Evolutionary conservation across 1,139 yeast genomes (phyloP), one percentile per base, ranked within the genome.

Genomic region (Candida labiduridarum): DNA sequence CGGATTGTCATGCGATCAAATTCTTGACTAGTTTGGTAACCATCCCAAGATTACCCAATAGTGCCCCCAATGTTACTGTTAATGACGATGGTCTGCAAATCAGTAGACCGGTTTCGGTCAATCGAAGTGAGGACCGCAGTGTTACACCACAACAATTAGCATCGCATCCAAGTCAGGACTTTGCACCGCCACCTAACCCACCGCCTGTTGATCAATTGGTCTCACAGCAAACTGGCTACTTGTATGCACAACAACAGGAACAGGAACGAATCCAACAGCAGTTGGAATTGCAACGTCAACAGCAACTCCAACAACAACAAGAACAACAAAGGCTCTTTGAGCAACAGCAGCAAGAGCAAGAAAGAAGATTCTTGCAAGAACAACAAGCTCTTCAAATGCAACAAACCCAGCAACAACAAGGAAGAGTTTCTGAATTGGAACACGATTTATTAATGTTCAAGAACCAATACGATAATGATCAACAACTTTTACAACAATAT

Each of bases 401-500:
- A 65, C 76, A 84, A 55, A 90, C 89, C 51, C 81, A 82, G 49
- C 95, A 87, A 56, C 85, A 87, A 9, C 41, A 38, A 25, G 90
- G 92, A 35, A 79, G 90, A 54, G 90, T 85, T 27, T 83, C 92
- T 0, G 96, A 89, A 58, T 75, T 89, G 52, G 96, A 90, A 63
- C 85, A 90, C 58, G 96, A 91, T 63, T 70, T 91, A 49, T 72
- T 89, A 42, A 82, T 85, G 63, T 76, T 90, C 56, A 83, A 86
- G 57, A 89, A 86, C 44, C 97, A 90, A 63, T 89, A 87, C 61
- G 96, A 91, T 58, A 89, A 86, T 60, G 96, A 89, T 64, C 97
- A 90, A 66, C 76, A 82, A 59, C 74, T 92, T 70, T 77, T 92
- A 53, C 90, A 87, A 64, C 97, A 91, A 65, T 92, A 92, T 65